Evolutionary conservation across 495 filamentous ascomycete species (phyloP), one percentile per base, ranked within the genome.

Genomic region (Aspergillus sclerotioniger): DNA sequence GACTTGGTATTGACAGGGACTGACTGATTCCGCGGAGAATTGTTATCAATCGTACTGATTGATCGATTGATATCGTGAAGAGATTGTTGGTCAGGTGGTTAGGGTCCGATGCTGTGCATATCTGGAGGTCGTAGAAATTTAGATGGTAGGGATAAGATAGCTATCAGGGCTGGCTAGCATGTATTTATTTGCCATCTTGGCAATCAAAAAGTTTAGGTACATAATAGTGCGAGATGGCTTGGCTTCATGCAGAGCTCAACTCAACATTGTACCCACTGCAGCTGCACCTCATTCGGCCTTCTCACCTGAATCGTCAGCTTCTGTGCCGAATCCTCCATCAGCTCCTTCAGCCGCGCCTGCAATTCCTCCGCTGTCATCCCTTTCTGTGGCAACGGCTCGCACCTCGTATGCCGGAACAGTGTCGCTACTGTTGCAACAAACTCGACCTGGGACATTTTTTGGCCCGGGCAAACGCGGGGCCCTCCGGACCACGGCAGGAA

Each of bases 401-500:
- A 65, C 41, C 37, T 15, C 15, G 54, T 41, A 28, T 35, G 37
- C 3, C 67, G 61, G 56, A 85, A 78, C 6, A 84, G 46, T 1
- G 59, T 58, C 1, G 72, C 74, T 54, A 83, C 66, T 0, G 68
- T 67, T 0, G 79, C 80, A 1, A 83, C 81, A 56, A 81, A 80
- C 59, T 84, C 81, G 0, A 83, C 82, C 59, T 82, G 73, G 0
- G 76, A 67, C 57, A 83, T 80, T 53, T 79, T 83, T 61, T 69
- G 71, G 0, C 81, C 82, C 1, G 80, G 77, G 51, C 80, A 83
- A 33, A 74, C 61, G 0, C 75, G 65, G 1, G 70, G 59, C 12
- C 80, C 80, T 0, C 73, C 73, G 1, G 80, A 78, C 81, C 80
- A 85, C 0, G 73, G 73, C 2, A 81, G 16, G 52, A 71, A 83